These are phyloP conservation scores for Cochliopodium minus DNA, from an alignment of 208 protist genomes.

Conservation along the genomic window DNA sequence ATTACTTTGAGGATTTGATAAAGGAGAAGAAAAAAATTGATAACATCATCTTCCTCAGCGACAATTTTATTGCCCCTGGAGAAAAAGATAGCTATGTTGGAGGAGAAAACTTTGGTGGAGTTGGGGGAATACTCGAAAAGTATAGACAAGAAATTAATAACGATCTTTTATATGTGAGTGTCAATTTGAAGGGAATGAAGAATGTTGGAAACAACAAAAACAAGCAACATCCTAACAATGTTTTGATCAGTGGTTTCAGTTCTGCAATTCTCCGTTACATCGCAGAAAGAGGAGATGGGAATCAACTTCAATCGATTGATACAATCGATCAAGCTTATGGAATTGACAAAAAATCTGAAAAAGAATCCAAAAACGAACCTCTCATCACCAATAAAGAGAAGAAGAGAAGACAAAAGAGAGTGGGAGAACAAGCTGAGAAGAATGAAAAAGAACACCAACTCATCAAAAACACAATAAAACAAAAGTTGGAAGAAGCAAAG, in stretches of 20 bases:
- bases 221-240: slow-evolving; percentile 53
- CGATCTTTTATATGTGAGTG: slow-evolving; percentile 59
- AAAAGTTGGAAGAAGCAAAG: slow-evolving; percentile 5
- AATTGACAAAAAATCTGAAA: slow-evolving; percentile 29
- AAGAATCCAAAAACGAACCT: slow-evolving; percentile 1
- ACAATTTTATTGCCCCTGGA: too few relatives aligned
- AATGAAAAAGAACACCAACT: background rate
- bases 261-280: slow-evolving; percentile 67
- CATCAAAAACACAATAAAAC: background rate
- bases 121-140: slow-evolving; percentile 48
- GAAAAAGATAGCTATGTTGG: too few relatives aligned
- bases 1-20: too few relatives aligned
- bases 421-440: background rate
- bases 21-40: too few relatives aligned
- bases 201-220: slow-evolving; percentile 5
- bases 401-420: background rate
- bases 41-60: too few relatives aligned
- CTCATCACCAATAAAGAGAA: background rate
- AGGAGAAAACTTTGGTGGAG: slow-evolving; percentile 44
- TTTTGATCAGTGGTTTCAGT: slow-evolving; percentile 65
- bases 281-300: slow-evolving; percentile 48
- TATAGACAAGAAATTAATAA: slow-evolving; percentile 57
- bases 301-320: slow-evolving; percentile 47
- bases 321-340: slow-evolving; percentile 49
- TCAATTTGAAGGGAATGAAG: slow-evolving; percentile 33